A percentile compares a stretch with the other conserved stretches of the same genome.
phyloP scores from a whole-genome alignment of 148 eudicot species.

The Rhododendron vialii region DNA sequence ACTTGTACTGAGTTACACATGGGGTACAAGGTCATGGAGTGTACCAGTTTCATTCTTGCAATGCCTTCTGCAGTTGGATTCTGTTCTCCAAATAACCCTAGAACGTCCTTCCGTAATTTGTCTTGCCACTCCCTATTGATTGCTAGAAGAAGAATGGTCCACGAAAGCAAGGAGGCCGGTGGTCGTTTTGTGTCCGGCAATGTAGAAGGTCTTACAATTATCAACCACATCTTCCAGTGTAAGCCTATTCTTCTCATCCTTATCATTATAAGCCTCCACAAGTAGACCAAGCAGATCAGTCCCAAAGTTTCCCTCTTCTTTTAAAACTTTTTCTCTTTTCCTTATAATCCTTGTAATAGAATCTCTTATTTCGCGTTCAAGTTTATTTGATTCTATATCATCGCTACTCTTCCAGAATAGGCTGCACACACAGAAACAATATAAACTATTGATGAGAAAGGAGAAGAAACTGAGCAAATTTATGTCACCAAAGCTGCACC shows the following conservation, averaged over 20 bases:
- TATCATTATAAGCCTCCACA: slow-evolving; percentile 7
- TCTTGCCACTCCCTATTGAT: slow-evolving; percentile 24
- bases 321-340: not conserved
- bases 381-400: slow-evolving; percentile 5
- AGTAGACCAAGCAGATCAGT: slow-evolving; percentile 15
- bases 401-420: not conserved
- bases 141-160: slow-evolving; percentile 16
- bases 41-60: slow-evolving; percentile 15
- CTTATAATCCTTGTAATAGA: not conserved
- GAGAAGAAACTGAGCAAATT: not conserved
- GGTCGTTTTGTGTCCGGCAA: slow-evolving; percentile 13
- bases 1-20: not conserved
- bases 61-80: slow-evolving; percentile 17
- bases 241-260: not conserved
- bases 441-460: not conserved
- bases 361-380: slow-evolving; percentile 10
- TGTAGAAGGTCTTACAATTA: slow-evolving; percentile 19
- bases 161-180: slow-evolving; percentile 5
- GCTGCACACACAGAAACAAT: not conserved
- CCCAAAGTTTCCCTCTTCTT: not conserved
- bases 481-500: no score
- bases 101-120: slow-evolving; percentile 14
- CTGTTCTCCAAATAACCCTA: slow-evolving; percentile 11
- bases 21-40: not conserved
- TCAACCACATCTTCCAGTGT: slow-evolving; percentile 8